Conservation (phyloP, 2,329 filamentous ascomycete species). For the Pseudocercospora vitis region DNA sequence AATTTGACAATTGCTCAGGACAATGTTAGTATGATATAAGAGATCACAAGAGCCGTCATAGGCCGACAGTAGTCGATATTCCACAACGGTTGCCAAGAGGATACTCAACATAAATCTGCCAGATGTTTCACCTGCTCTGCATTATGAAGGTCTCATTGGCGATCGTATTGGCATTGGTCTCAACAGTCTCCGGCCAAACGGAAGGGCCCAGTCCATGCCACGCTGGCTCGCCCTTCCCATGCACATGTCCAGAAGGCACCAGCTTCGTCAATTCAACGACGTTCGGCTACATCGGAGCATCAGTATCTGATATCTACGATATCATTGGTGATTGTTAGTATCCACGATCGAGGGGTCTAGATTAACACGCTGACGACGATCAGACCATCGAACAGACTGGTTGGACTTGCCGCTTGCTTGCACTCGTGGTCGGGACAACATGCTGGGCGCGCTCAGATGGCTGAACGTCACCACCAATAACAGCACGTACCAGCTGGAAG, state of each 20-base stretch:
- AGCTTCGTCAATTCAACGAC: not conserved
- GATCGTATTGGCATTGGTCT: not conserved
- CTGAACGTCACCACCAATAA: not conserved
- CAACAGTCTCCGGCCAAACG: not conserved
- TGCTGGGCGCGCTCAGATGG: not conserved
- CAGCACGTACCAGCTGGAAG: not conserved
- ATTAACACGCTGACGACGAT: not conserved
- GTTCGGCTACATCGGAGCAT: not conserved
- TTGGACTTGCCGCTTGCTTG: not conserved
- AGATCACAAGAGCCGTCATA: too few species aligned
- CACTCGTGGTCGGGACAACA: not conserved
- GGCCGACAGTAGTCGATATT: too few species aligned
- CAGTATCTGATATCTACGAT: not conserved
- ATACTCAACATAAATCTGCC: too few species aligned
- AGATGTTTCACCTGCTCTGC: too few species aligned
- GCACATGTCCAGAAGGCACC: not conserved
- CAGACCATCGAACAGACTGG: not conserved
- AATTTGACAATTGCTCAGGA: too few species aligned
- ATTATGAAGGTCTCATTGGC: too few species aligned
- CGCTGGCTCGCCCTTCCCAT: not conserved
- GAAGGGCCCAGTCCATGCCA: not conserved
- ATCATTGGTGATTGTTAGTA: not conserved
- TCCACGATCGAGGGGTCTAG: not conserved
- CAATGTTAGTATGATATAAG: too few species aligned
- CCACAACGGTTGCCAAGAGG: too few species aligned